Evolutionary conservation across 768 basidiomycete genomes (phyloP), one percentile per base, ranked within the genome.

Genomic region (Mycena olivaceomarginata): DNA sequence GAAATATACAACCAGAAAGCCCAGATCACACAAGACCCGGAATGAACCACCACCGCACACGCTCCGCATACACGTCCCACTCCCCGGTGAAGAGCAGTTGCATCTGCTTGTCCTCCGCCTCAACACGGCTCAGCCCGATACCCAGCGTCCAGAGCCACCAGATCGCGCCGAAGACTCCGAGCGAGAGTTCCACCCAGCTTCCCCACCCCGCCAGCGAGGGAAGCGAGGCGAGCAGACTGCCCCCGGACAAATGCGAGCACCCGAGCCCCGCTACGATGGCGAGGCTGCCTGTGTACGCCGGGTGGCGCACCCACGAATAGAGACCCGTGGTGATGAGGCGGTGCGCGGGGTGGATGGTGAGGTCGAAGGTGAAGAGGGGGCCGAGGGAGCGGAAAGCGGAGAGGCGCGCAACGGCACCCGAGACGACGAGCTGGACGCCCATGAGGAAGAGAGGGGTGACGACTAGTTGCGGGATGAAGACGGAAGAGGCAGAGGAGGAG

Each of bases 111-210:
- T 92, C 91, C 83, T 92, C 91, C 6, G 90, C 90, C 53, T 85
- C 82, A 0, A 89, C 90, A 68, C 90, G 84, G 77, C 88, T 91
- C n/a, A 88, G 77, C 13, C 87, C 88, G 0, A 91, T 90, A 4
- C 88, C 86, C 37, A 89, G 81, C 10, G 90, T 86, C 90, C 90
- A 91, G 13, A 84, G 62, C 90, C 90, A 91, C 90, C 90, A 91
- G 2, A 81, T 75, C 0, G 84, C 85, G 85, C 86, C 88, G 31
- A 87, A 16, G 48, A 53, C 4, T 31, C 20, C 51, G 9, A 53
- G 51, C 51, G 51, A 18, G 51, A 8, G 18, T 53, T 53, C 51
- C 51, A 18, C 20, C 43, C 15, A 15, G 1, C 43, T 15, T 45
- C 43, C 11, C 43, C 43, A 11, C 43, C 15, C 15, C 43, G 43